Conservation (phyloP, 78 protist species). For the Creolimax fragrantissima region DNA sequence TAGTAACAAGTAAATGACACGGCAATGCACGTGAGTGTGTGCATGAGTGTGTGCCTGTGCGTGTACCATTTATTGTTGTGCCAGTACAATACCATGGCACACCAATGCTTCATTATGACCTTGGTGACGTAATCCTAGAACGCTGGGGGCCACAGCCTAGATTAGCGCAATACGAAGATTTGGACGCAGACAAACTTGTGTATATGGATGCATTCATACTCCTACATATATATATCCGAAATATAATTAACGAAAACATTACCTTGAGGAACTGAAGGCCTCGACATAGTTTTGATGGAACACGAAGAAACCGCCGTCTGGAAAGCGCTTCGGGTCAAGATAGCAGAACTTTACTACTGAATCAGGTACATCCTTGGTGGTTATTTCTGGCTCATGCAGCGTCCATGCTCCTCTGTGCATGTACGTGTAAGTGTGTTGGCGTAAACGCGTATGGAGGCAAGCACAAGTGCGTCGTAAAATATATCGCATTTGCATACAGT, state of each 20-base stretch:
- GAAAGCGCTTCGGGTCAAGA: slow-evolving; percentile 9
- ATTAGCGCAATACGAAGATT: no score
- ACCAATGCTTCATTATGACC: no score
- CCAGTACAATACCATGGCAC: no score
- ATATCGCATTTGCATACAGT: no score
- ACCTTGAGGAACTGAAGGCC: no score
- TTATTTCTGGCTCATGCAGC: not conserved
- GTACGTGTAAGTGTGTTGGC: not conserved
- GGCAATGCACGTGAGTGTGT: not conserved
- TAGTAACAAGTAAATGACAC: no score
- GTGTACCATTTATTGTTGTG: not conserved
- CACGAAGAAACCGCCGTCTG: slow-evolving; percentile 11
- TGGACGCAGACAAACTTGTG: no score
- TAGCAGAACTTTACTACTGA: slow-evolving; percentile 1
- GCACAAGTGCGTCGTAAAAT: no score
- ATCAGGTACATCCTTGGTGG: not conserved
- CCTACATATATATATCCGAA: not conserved
- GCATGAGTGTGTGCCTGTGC: not conserved
- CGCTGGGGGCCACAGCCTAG: no score
- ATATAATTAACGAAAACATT: no score
- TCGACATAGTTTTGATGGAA: not conserved
- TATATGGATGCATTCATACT: not conserved
- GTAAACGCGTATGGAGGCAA: not conserved
- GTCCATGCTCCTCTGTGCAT: slow-evolving; percentile 12
- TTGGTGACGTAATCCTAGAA: no score